These are phyloP conservation scores for Salix dunnii DNA, from an alignment of 345 rosid genomes.

Conservation along the genomic window DNA sequence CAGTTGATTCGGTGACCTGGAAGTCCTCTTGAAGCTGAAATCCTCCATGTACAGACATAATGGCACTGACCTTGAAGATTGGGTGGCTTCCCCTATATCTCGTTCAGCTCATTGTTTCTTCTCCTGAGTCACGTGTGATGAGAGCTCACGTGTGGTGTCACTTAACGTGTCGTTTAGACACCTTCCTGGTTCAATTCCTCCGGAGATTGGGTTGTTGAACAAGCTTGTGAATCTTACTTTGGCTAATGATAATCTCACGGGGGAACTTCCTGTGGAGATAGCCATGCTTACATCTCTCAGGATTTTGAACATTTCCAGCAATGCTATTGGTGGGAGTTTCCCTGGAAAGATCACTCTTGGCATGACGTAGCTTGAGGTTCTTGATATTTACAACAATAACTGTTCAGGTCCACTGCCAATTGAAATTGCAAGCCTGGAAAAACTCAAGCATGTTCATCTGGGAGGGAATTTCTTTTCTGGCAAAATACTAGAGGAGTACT, in stretches of 20 bases:
- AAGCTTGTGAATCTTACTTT: conserved; percentile 64
- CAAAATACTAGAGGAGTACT: conserved; percentile 61
- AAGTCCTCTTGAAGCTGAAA: conserved; percentile 61
- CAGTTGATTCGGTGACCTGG: conserved; percentile 44
- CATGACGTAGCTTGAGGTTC: conserved; percentile 55
- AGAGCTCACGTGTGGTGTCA: conserved; percentile 48
- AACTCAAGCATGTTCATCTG: conserved; percentile 50
- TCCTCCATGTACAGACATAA: conserved; percentile 51
- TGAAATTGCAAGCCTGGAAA: conserved; percentile 45
- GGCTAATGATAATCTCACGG: conserved; percentile 46
- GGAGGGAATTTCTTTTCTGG: conserved; percentile 84
- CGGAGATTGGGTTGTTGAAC: conserved; percentile 58
- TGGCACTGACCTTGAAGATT: conserved; percentile 60
- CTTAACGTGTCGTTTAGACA: conserved; percentile 48
- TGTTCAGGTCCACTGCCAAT: conserved; percentile 56
- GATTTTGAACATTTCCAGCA: conserved; percentile 63
- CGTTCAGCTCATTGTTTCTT: conserved; percentile 65
- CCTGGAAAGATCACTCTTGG: conserved; percentile 48
- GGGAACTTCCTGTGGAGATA: conserved; percentile 53
- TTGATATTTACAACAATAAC: conserved; percentile 67
- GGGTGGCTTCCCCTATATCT: conserved; percentile 38
- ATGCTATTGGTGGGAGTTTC: conserved; percentile 46
- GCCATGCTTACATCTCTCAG: conserved; percentile 52
- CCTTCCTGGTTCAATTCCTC: conserved; percentile 58
- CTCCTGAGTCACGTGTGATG: conserved; percentile 74